These are phyloP conservation scores for Pseudozyma sp. DNA, from an alignment of 1,284 basidiomycete species.

Conservation along the genomic window DNA sequence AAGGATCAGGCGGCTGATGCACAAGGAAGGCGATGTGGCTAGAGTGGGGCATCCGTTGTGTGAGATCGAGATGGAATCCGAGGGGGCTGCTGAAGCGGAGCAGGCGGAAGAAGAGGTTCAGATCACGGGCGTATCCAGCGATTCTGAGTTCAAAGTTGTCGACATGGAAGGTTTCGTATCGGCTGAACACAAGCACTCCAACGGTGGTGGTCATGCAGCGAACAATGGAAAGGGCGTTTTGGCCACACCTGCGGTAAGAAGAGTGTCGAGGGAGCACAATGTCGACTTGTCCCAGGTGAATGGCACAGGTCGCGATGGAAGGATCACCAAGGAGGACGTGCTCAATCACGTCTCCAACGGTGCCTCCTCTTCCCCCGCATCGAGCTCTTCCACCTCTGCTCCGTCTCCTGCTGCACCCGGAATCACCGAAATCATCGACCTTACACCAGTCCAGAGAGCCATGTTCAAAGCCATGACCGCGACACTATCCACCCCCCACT, in stretches of 20 bases:
- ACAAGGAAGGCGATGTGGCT: slow-evolving; percentile 84
- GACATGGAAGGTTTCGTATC: slow-evolving; percentile 44
- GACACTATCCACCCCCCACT: slow-evolving; percentile 76
- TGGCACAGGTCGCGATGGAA: slow-evolving; percentile 80
- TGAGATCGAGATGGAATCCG: slow-evolving; percentile 82
- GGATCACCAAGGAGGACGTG: slow-evolving; percentile 81
- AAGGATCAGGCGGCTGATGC: slow-evolving; percentile 78
- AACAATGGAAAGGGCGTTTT: slow-evolving; percentile 43
- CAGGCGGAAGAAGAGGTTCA: slow-evolving; percentile 7
- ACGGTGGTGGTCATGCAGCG: slow-evolving; percentile 11
- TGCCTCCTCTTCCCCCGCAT: slow-evolving; percentile 1
- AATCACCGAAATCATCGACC: slow-evolving; percentile 36
- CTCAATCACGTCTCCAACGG: slow-evolving; percentile 33
- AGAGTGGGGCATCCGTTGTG: slow-evolving; percentile 88
- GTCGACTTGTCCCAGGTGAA: slow-evolving; percentile 74
- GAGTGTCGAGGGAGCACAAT: slow-evolving; percentile 78
- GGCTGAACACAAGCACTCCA: slow-evolving; percentile 27
- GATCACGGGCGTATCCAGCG: slow-evolving; percentile 15
- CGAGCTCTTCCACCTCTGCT: background rate
- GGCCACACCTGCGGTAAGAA: slow-evolving; percentile 81
- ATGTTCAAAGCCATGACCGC: slow-evolving; percentile 69
- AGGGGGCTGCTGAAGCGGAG: slow-evolving; percentile 60
- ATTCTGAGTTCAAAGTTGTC: slow-evolving; percentile 19
- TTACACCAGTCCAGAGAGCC: slow-evolving; percentile 62
- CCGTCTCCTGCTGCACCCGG: slow-evolving; percentile 4